phyloP scores from a whole-genome alignment of 1,139 yeast species.

The Protomyces inouyei region DNA sequence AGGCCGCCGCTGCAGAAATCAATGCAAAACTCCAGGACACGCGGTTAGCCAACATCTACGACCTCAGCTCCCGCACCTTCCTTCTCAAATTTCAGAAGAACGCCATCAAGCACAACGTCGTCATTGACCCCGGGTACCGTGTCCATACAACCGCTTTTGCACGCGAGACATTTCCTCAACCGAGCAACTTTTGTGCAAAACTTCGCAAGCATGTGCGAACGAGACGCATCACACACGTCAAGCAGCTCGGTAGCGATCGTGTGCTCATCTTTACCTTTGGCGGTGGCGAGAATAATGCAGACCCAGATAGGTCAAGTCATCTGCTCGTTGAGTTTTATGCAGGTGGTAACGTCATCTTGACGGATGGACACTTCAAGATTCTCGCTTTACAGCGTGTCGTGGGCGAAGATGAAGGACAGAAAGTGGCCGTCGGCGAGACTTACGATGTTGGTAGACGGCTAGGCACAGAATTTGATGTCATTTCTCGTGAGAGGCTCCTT shows the following conservation, averaged over 20 bases:
- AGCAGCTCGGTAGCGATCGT: slow-evolving; percentile 74
- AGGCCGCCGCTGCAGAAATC: slow-evolving; percentile 65
- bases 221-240: slow-evolving; percentile 65
- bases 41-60: slow-evolving; percentile 79
- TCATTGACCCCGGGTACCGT: slow-evolving; percentile 83
- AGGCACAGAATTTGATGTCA: slow-evolving; percentile 15
- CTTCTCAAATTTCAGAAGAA: slow-evolving; percentile 77
- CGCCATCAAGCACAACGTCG: slow-evolving; percentile 68
- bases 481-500: slow-evolving; percentile 17
- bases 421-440: slow-evolving; percentile 64
- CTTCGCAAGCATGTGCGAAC: slow-evolving; percentile 74
- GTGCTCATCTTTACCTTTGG: slow-evolving; percentile 76
- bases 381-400: slow-evolving; percentile 73
- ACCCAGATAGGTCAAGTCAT: slow-evolving; percentile 44
- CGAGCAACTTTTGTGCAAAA: slow-evolving; percentile 80
- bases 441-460: slow-evolving; percentile 48
- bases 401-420: slow-evolving; percentile 56
- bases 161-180: slow-evolving; percentile 72
- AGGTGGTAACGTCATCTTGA: slow-evolving; percentile 80
- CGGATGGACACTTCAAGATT: slow-evolving; percentile 65
- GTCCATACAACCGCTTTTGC: slow-evolving; percentile 74
- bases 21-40: slow-evolving; percentile 38
- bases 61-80: slow-evolving; percentile 67
- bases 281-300: slow-evolving; percentile 46
- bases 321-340: slow-evolving; percentile 87